Evolutionary conservation across 2,329 filamentous ascomycete species (phyloP).

Genomic region (Lasiodiplodia sp.): DNA sequence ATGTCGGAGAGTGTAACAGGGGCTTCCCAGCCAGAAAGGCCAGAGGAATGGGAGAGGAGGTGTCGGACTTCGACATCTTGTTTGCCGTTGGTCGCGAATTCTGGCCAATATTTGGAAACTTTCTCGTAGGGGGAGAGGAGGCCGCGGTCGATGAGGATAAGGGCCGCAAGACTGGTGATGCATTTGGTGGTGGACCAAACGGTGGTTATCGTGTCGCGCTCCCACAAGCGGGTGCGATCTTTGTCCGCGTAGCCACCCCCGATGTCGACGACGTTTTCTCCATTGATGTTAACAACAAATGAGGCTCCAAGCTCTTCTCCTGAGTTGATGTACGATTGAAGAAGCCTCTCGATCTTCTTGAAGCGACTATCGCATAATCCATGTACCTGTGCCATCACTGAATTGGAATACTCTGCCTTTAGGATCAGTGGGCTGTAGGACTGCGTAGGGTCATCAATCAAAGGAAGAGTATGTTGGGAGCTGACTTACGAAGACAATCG

Average conservation of each 20-base stretch:
- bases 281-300: constrained; percentile 51
- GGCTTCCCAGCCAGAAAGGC: constrained; percentile 18
- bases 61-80: constrained; percentile 39
- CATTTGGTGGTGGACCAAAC: constrained; percentile 41
- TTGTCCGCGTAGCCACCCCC: constrained; percentile 53
- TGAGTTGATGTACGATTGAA: constrained; percentile 46
- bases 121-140: constrained; percentile 38
- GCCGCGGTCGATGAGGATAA: constrained; percentile 40
- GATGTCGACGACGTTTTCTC: constrained; percentile 55
- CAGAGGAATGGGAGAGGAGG: constrained; percentile 16
- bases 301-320: constrained; percentile 56
- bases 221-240: constrained; percentile 45
- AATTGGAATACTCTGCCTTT: too few relatives aligned
- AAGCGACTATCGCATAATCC: constrained; percentile 51
- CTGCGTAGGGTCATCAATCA: too few relatives aligned
- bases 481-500: too few relatives aligned
- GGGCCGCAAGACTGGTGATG: constrained; percentile 37
- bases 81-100: constrained; percentile 44
- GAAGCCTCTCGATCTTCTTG: constrained; percentile 41
- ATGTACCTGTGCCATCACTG: constrained; percentile 36
- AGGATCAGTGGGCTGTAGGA: too few relatives aligned
- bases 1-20: constrained; percentile 1
- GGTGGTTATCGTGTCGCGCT: constrained; percentile 36
- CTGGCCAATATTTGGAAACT: constrained; percentile 45
- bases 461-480: too few relatives aligned